Conservation (phyloP, 768 basidiomycete genomes). For the Auricularia cornea region DNA sequence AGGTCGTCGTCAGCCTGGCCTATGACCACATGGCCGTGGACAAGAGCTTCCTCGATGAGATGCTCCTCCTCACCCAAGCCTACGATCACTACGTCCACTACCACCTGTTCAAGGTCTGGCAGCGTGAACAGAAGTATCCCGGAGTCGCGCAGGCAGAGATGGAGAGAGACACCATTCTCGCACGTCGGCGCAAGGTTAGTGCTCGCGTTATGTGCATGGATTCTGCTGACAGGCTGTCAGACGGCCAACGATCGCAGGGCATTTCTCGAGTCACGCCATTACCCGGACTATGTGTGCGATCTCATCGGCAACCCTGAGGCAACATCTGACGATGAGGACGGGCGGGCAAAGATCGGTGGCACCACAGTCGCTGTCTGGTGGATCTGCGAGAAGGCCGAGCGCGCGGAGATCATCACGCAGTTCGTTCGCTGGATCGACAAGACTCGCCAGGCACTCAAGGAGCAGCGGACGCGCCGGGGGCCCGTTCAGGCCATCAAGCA, state of each 20-base stretch:
- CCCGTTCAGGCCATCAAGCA: background rate
- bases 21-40: background rate
- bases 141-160: background rate
- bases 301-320: background rate
- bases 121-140: background rate
- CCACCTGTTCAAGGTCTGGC: background rate
- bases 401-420: background rate
- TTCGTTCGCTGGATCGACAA: background rate
- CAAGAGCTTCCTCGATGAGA: background rate
- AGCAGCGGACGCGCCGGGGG: background rate
- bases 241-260: background rate
- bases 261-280: background rate
- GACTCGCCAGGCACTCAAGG: background rate
- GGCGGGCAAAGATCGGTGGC: background rate
- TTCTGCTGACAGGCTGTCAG: background rate
- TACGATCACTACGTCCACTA: background rate
- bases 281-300: background rate
- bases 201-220: background rate
- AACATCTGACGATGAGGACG: background rate
- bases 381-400: background rate
- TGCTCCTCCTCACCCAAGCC: background rate
- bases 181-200: background rate
- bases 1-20: background rate
- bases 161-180: background rate
- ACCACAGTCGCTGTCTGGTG: background rate